Evolutionary conservation across 257 asterid species (phyloP), one percentile per base, ranked within the genome.

Genomic region (Coffea canephora): DNA sequence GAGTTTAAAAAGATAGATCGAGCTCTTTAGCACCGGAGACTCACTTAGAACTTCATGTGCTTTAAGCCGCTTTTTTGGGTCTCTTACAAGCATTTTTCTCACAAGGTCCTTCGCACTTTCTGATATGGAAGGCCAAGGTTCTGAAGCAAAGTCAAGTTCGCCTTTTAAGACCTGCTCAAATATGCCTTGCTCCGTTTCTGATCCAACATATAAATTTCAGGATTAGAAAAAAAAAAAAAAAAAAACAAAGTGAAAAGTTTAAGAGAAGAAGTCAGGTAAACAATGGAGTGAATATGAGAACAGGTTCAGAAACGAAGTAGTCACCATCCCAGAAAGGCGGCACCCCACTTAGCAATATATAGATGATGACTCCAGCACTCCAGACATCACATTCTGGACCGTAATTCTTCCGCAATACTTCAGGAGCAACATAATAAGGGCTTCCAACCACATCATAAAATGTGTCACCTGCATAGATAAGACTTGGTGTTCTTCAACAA

Each of bases 321-420:
- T 79, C 49, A 89, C 94, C 96, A 68, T 86, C 96, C 94, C 94
- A 89, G 69, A 88, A 91, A 49, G 94, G 96, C 1, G 96, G 93
- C 4, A 91, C 93, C 3, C 96, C 96, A 76, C 93, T 77, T 46
- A 91, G 84, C 79, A 91, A 78, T 77, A 91, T 91, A 69, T 91
- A 91, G 68, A 91, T 84, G 55, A 91, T 91, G 55, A 91, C 92
- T 73, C 93, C 96, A 36, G 96, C 93, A 79, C 93, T 91, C 96
- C 96, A 91, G 45, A 89, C 88, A 77, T 91, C 96, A 78, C 93
- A 89, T 72, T 88, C 96, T 74, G 49, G 91, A 69, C 96, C 91
- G 64, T 89, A 89, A 45, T 77, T 84, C 82, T 89, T 89, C 84
- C 78, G 79, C 70, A 91, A 79, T 48, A 91, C 96, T 81, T 91